phyloP scores from a whole-genome alignment of 2,329 filamentous ascomycete genomes.

The Penicillium vulpinum region DNA sequence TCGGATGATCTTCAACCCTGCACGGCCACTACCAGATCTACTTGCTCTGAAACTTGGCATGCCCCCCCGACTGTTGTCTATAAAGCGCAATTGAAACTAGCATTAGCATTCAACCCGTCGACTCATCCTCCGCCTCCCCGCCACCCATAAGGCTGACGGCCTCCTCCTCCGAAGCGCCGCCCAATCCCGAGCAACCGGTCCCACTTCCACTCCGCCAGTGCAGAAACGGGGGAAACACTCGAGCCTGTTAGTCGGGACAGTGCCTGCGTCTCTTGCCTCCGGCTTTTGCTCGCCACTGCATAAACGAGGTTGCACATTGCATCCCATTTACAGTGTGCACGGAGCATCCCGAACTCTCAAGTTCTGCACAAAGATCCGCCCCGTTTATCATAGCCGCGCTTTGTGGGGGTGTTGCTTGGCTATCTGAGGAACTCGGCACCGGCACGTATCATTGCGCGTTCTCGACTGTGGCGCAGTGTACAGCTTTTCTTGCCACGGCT shows the following conservation, averaged over 20 bases:
- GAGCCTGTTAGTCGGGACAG: constrained; percentile 8
- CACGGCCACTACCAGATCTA: neutral
- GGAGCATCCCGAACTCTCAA: neutral
- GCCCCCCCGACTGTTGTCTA: neutral
- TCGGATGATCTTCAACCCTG: neutral
- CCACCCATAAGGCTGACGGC: constrained; percentile 20
- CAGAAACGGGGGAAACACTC: constrained; percentile 16
- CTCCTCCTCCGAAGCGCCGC: constrained; percentile 18
- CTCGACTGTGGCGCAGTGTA: constrained; percentile 27
- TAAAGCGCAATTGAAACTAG: constrained; percentile 2
- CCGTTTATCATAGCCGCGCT: neutral
- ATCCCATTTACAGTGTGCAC: neutral
- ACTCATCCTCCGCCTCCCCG: neutral
- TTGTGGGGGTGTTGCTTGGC: constrained; percentile 6
- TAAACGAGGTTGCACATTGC: neutral
- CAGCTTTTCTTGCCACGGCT: constrained; percentile 12
- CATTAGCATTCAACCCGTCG: neutral
- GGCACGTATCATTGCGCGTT: constrained; percentile 3
- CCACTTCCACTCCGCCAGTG: constrained; percentile 17
- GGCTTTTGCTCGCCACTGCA: constrained; percentile 1
- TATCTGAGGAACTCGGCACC: neutral
- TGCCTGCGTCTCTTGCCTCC: constrained; percentile 3
- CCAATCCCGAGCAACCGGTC: constrained; percentile 22
- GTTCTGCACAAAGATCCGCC: constrained; percentile 4
- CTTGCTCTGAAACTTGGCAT: neutral